Conservation (phyloP, 2,329 filamentous ascomycete species). For the Didymella pomorum region DNA sequence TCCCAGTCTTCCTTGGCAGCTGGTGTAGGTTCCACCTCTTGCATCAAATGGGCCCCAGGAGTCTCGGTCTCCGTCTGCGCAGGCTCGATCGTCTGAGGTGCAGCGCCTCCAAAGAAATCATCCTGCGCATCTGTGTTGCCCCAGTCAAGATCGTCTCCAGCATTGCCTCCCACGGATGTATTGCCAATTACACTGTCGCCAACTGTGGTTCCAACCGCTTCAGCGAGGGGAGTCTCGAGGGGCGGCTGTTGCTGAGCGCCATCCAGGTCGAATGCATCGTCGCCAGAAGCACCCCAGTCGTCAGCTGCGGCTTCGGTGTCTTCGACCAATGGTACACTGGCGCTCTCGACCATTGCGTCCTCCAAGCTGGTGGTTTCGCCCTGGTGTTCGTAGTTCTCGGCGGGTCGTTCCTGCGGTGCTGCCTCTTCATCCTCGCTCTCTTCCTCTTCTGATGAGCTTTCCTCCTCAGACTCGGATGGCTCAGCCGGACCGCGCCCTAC, state of each 20-base stretch:
- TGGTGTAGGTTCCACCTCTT: conserved; percentile 24
- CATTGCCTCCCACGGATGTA: conserved; percentile 41
- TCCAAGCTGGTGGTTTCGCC: conserved; percentile 56
- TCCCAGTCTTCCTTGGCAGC: conserved; percentile 75
- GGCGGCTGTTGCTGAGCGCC: conserved; percentile 35
- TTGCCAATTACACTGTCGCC: conserved; percentile 44
- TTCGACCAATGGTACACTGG: conserved; percentile 52
- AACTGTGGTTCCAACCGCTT: conserved; percentile 43
- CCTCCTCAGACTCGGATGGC: conserved; percentile 25
- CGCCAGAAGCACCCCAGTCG: conserved; percentile 44
- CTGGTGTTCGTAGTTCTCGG: conserved; percentile 57
- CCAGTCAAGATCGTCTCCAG: conserved; percentile 46
- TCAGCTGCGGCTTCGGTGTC: conserved; percentile 50
- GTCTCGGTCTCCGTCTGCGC: conserved; percentile 28
- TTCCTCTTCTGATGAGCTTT: conserved; percentile 32
- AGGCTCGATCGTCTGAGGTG: conserved; percentile 28
- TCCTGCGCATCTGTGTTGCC: conserved; percentile 45
- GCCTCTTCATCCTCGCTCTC: conserved; percentile 24
- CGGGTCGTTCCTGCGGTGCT: conserved; percentile 30
- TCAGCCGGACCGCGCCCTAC: conserved; percentile 25
- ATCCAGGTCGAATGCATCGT: conserved; percentile 44
- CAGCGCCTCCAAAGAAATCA: conserved; percentile 38
- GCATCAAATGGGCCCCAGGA: conserved; percentile 33
- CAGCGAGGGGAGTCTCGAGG: conserved; percentile 32
- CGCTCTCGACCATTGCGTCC: conserved; percentile 55